These are phyloP conservation scores for Combretum micranthum DNA, from an alignment of 345 rosid species.

Conservation along the genomic window DNA sequence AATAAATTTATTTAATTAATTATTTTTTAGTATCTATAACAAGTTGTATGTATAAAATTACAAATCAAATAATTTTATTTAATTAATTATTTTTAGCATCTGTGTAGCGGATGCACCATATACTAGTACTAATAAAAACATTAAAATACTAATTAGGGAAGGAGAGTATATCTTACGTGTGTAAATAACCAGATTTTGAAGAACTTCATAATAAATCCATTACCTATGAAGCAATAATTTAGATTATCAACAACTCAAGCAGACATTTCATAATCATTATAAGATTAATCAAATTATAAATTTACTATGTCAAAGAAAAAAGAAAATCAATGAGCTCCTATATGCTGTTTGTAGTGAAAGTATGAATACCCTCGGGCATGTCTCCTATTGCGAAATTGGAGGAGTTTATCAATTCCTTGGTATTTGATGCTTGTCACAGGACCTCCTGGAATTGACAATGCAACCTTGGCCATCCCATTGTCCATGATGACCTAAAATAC, in stretches of 20 bases:
- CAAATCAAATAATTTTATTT: too few species aligned
- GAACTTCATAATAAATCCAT: conserved; percentile 5
- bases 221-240: neutral
- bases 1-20: too few species aligned
- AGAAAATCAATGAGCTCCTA: neutral
- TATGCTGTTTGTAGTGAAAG: neutral
- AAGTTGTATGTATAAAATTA: too few species aligned
- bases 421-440: conserved; percentile 19
- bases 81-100: too few species aligned
- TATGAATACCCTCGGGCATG: conserved; percentile 3
- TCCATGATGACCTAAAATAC: conserved; percentile 23
- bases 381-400: conserved; percentile 8
- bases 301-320: neutral
- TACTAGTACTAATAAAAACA: too few species aligned
- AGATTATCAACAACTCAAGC: neutral
- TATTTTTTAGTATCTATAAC: too few species aligned
- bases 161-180: too few species aligned
- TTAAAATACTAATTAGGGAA: too few species aligned
- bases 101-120: too few species aligned
- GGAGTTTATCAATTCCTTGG: conserved; percentile 27
- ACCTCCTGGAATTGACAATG: conserved; percentile 24
- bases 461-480: conserved; percentile 28
- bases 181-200: neutral
- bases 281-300: too few species aligned
- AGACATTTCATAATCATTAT: neutral